These are phyloP conservation scores for sunflower (Helianthus annuus) DNA, from an alignment of 129 eudicot species.

Conservation along the genomic window HanXRQr2.0-SUNRISE NC_035445.2:125049433-125049932, in stretches of 20 bases:
- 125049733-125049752: neutral
- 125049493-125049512: neutral
- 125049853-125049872: slow-evolving; percentile 6
- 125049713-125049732: slow-evolving; percentile 77
- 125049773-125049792: neutral
- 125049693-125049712: slow-evolving; percentile 83
- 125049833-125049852: slow-evolving; percentile 2
- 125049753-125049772: neutral
- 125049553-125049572: slow-evolving; percentile 8
- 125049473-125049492: neutral
- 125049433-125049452: neutral
- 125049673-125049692: slow-evolving; percentile 79
- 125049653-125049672: slow-evolving; percentile 81
- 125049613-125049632: slow-evolving; percentile 60
- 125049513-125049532: neutral
- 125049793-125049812: slow-evolving; percentile 3
- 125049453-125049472: too few species aligned
- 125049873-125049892: slow-evolving; percentile 13
- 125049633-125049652: slow-evolving; percentile 84
- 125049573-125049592: slow-evolving; percentile 29
- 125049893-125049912: slow-evolving; percentile 78
- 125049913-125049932: slow-evolving; percentile 81
- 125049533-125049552: neutral
- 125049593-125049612: slow-evolving; percentile 32
- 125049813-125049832: neutral